Evolutionary conservation across 2,329 filamentous ascomycete genomes (phyloP).

Genomic region (Pestalotiopsis sp.): DNA sequence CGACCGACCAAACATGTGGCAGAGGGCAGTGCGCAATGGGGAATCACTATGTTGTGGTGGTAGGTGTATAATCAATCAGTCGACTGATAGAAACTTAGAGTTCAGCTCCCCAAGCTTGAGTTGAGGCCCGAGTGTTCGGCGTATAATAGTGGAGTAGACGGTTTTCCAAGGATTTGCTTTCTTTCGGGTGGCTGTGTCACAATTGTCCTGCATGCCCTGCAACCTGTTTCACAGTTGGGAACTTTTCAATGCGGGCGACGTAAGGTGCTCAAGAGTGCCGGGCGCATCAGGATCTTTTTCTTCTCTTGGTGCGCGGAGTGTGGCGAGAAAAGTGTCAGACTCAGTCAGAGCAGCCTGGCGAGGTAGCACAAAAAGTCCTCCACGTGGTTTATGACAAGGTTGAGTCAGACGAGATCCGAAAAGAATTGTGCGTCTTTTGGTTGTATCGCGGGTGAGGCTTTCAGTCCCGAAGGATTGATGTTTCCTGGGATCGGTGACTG

Average conservation of each 20-base stretch:
- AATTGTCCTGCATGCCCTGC: conserved; percentile 10
- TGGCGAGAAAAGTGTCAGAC: too few species aligned
- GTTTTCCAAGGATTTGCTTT: conserved; percentile 5
- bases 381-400: conserved; percentile 6
- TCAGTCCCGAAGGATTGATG: background rate
- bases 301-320: background rate
- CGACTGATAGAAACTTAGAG: background rate
- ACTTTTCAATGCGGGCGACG: conserved; percentile 9
- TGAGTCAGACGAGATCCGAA: conserved; percentile 3
- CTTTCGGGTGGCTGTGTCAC: conserved; percentile 11
- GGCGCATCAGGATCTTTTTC: background rate
- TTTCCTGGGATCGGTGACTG: conserved; percentile 1
- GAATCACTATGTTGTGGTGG: background rate
- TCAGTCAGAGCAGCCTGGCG: conserved; percentile 6
- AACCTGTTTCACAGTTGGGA: conserved; percentile 8
- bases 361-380: background rate
- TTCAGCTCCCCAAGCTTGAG: background rate
- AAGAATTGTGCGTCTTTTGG: background rate
- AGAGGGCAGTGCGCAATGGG: conserved; percentile 16
- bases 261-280: background rate
- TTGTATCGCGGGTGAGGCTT: conserved; percentile 2
- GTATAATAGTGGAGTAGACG: background rate
- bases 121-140: background rate
- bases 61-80: background rate
- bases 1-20: conserved; percentile 49